phyloP scores from a whole-genome alignment of 345 rosid species.

The Brassica juncea region DNA sequence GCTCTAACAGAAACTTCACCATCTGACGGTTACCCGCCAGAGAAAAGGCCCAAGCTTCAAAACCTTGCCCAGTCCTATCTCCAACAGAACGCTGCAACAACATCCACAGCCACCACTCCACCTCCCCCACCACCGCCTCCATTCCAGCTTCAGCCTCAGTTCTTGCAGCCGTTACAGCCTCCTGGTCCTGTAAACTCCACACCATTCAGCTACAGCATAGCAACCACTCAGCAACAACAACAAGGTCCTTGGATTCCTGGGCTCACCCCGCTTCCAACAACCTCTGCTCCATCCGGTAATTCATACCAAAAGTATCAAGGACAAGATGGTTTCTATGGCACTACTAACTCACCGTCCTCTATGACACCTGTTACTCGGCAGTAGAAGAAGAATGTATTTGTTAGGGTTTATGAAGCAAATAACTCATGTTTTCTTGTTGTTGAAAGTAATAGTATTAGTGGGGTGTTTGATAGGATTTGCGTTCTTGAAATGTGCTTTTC shows the following conservation, averaged over 20 bases:
- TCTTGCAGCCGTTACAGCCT: slow-evolving; percentile 55
- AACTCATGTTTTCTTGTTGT: neutral
- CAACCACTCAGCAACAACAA: slow-evolving; percentile 41
- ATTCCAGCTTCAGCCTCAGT: slow-evolving; percentile 51
- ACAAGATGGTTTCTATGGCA: slow-evolving; percentile 70
- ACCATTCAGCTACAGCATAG: slow-evolving; percentile 56
- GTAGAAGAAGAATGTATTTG: slow-evolving; percentile 39
- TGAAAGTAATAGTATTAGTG: slow-evolving; percentile 19
- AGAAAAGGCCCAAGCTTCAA: slow-evolving; percentile 76
- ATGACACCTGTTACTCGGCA: slow-evolving; percentile 69
- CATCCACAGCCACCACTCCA: slow-evolving; percentile 56
- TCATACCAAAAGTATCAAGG: slow-evolving; percentile 65
- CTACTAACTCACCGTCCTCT: slow-evolving; percentile 60
- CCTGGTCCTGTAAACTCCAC: slow-evolving; percentile 50
- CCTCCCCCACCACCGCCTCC: slow-evolving; percentile 57
- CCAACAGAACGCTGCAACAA: slow-evolving; percentile 58
- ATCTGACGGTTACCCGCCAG: slow-evolving; percentile 50
- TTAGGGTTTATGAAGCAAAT: slow-evolving; percentile 10
- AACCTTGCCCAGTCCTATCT: slow-evolving; percentile 54
- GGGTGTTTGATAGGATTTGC: slow-evolving; percentile 25
- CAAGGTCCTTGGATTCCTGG: slow-evolving; percentile 50
- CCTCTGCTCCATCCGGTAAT: slow-evolving; percentile 50
- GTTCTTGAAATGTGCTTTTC: neutral
- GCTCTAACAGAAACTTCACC: slow-evolving; percentile 37
- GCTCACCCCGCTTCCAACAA: slow-evolving; percentile 47